Evolutionary conservation across 106 monocot genomes (phyloP).

Genomic region (Apostasia shenzhenica): DNA sequence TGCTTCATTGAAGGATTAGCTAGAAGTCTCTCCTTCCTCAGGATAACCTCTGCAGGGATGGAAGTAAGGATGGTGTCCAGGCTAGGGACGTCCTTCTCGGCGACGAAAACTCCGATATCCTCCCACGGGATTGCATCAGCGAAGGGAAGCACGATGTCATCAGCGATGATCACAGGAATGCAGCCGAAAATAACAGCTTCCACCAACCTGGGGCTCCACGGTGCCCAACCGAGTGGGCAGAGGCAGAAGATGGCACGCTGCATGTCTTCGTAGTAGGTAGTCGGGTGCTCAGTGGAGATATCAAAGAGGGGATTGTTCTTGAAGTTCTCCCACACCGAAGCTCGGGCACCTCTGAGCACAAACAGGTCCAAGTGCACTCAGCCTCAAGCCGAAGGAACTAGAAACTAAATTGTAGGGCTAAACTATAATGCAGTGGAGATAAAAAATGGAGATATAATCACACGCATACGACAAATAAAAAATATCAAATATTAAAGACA

Average conservation of each 20-base stretch:
- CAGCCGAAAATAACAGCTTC: constrained; percentile 62
- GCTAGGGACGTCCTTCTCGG: constrained; percentile 55
- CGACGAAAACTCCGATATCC: constrained; percentile 60
- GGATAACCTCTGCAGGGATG: constrained; percentile 39
- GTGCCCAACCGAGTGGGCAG: constrained; percentile 65
- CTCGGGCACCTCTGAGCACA: constrained; percentile 42
- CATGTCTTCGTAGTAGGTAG: constrained; percentile 73
- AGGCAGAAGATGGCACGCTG: constrained; percentile 62
- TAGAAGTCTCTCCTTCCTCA: constrained; percentile 57
- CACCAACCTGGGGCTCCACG: constrained; percentile 60
- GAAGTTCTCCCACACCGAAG: constrained; percentile 68
- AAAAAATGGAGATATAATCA: not conserved
- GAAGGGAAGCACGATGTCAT: constrained; percentile 62
- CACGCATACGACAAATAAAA: too few species aligned
- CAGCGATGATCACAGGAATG: constrained; percentile 62
- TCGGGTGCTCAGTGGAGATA: constrained; percentile 58
- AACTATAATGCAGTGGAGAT: not conserved
- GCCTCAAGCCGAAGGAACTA: not conserved
- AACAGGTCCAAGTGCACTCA: not conserved
- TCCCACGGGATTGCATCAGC: constrained; percentile 71
- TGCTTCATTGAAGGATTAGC: constrained; percentile 72
- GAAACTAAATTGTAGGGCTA: too few species aligned
- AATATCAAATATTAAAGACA: too few species aligned
- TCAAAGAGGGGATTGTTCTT: constrained; percentile 69
- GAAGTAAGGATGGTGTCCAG: constrained; percentile 49